phyloP scores from a whole-genome alignment of 257 asterid genomes.

The Perilla frutescens region DNA sequence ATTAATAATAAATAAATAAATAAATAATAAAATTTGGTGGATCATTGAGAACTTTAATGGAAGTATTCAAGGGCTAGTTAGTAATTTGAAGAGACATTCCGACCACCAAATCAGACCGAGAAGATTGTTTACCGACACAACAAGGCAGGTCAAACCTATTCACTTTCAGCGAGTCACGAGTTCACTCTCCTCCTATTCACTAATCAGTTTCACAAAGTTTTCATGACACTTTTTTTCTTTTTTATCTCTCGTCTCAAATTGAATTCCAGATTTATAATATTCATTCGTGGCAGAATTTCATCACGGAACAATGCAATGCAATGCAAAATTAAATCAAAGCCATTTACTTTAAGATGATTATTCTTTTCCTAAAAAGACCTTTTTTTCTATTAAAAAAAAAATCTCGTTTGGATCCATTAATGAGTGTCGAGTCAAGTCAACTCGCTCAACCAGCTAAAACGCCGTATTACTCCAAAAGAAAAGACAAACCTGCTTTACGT shows the following conservation, averaged over 20 bases:
- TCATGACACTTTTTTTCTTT: neutral
- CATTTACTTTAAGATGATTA: constrained; percentile 26
- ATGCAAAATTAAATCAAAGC: constrained; percentile 7
- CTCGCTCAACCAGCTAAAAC: neutral
- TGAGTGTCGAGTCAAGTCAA: constrained; percentile 24
- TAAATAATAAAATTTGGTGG: constrained; percentile 35
- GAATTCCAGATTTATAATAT: neutral
- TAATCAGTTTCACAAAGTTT: constrained; percentile 4
- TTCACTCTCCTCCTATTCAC: constrained; percentile 27
- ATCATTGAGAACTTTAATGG: constrained; percentile 6
- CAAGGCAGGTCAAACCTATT: constrained; percentile 49
- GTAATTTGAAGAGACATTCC: constrained; percentile 56
- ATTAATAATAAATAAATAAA: constrained; percentile 19
- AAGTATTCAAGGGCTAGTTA: constrained; percentile 36
- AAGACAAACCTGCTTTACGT: constrained; percentile 55
- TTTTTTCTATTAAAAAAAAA: neutral
- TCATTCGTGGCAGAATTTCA: neutral
- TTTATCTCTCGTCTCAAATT: neutral
- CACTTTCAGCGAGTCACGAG: constrained; percentile 33
- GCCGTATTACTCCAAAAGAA: neutral
- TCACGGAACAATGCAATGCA: neutral
- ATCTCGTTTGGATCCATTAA: neutral
- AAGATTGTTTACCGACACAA: constrained; percentile 63
- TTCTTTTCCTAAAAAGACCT: constrained; percentile 31
- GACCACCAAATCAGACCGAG: constrained; percentile 59